Evolutionary conservation across 2,329 filamentous ascomycete genomes (phyloP).

Genomic region (Claviceps sp.): DNA sequence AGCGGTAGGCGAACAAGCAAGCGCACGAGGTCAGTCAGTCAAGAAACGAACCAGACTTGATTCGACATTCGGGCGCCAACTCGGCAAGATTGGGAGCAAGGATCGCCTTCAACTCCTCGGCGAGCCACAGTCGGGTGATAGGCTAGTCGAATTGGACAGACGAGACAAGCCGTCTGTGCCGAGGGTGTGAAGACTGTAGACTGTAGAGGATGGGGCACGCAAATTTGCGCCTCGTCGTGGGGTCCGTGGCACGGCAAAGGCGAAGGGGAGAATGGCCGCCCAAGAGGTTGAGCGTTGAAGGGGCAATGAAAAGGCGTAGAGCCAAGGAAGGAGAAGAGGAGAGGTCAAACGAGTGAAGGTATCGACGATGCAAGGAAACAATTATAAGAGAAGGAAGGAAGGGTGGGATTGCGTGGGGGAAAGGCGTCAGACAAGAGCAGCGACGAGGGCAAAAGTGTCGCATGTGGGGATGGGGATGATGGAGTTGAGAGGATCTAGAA

Average conservation of each 20-base stretch:
- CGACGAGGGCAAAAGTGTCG: not conserved
- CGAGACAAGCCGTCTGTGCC: not conserved
- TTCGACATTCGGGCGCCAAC: not conserved
- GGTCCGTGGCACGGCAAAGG: not conserved
- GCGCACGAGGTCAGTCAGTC: not conserved
- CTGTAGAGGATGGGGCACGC: not conserved
- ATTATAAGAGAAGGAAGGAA: not conserved
- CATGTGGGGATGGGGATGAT: slow-evolving; percentile 4
- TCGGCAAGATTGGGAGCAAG: not conserved
- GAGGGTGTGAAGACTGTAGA: not conserved
- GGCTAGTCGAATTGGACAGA: not conserved
- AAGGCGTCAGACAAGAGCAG: slow-evolving; percentile 5
- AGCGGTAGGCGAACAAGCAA: not conserved
- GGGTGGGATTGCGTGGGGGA: not conserved
- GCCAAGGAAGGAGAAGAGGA: not conserved
- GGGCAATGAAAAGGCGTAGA: not conserved
- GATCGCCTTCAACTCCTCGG: not conserved
- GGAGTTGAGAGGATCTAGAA: slow-evolving; percentile 5
- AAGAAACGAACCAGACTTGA: not conserved
- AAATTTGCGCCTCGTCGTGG: slow-evolving; percentile 2
- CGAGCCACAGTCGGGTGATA: not conserved
- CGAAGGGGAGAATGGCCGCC: not conserved
- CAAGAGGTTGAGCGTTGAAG: not conserved
- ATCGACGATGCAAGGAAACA: slow-evolving; percentile 1
- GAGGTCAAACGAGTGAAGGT: slow-evolving; percentile 1